phyloP scores from a whole-genome alignment of 2,329 filamentous ascomycete genomes.

The Fusarium ambrosium region DNA sequence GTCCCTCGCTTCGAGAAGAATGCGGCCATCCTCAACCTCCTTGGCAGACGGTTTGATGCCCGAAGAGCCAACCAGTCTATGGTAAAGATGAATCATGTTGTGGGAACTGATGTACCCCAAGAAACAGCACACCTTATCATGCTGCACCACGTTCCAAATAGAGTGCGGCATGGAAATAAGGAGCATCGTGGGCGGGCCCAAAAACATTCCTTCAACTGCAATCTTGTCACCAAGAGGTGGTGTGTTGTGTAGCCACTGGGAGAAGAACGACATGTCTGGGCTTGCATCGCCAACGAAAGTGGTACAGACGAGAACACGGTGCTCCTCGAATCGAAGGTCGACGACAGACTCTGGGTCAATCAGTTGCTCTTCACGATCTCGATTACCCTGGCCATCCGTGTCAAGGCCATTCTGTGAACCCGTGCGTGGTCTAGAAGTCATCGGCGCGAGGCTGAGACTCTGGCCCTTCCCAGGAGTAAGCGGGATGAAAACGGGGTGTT shows the following conservation, averaged over 20 bases:
- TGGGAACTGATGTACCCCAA: slow-evolving; percentile 75
- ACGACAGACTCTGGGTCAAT: slow-evolving; percentile 64
- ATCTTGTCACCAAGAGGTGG: slow-evolving; percentile 70
- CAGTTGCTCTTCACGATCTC: slow-evolving; percentile 54
- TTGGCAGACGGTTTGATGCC: slow-evolving; percentile 62
- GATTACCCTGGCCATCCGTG: slow-evolving; percentile 38
- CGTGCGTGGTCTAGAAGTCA: slow-evolving; percentile 52
- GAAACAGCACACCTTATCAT: slow-evolving; percentile 76
- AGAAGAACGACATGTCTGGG: slow-evolving; percentile 75
- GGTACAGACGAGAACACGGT: slow-evolving; percentile 74
- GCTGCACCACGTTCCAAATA: slow-evolving; percentile 74
- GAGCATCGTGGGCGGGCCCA: slow-evolving; percentile 75
- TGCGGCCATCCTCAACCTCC: slow-evolving; percentile 69
- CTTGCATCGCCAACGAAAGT: slow-evolving; percentile 76
- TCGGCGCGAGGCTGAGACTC: slow-evolving; percentile 65
- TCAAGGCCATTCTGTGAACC: slow-evolving; percentile 49
- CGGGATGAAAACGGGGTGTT: slow-evolving; percentile 67
- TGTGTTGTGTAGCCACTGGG: slow-evolving; percentile 74
- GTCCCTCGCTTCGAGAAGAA: slow-evolving; percentile 67
- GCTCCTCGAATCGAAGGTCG: slow-evolving; percentile 72
- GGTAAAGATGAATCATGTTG: slow-evolving; percentile 75
- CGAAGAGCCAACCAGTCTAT: slow-evolving; percentile 66
- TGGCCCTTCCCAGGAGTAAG: slow-evolving; percentile 68
- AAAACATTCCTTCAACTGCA: slow-evolving; percentile 76
- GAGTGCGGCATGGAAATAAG: slow-evolving; percentile 75